phyloP scores from a whole-genome alignment of 352 stramenopile species.

The Pythium apleroticum region DNA sequence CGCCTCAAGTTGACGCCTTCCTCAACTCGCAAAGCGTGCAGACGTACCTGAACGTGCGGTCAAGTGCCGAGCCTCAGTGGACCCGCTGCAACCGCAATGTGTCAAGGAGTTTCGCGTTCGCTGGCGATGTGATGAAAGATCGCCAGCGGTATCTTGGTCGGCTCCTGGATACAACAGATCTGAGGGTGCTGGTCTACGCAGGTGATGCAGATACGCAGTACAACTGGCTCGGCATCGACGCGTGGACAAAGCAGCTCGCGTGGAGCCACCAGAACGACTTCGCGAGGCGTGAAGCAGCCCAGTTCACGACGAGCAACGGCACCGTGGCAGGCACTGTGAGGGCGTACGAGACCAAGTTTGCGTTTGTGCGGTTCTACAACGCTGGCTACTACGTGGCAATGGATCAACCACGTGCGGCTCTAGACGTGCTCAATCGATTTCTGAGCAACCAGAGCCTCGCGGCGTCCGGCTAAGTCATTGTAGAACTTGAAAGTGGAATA shows the following conservation, averaged over 20 bases:
- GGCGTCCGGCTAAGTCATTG: not conserved
- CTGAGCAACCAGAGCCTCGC: slow-evolving; percentile 18
- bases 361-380: slow-evolving; percentile 39
- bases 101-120: slow-evolving; percentile 82
- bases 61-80: slow-evolving; percentile 48
- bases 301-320: slow-evolving; percentile 13
- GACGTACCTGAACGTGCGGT: slow-evolving; percentile 24
- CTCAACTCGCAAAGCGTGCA: slow-evolving; percentile 40
- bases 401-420: slow-evolving; percentile 38
- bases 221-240: slow-evolving; percentile 92
- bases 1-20: slow-evolving; percentile 25
- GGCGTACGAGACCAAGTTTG: slow-evolving; percentile 27
- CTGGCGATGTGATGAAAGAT: slow-evolving; percentile 92
- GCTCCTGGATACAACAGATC: slow-evolving; percentile 45
- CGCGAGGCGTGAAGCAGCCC: slow-evolving; percentile 21
- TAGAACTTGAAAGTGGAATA: not conserved
- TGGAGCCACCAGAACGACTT: slow-evolving; percentile 84
- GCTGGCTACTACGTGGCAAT: slow-evolving; percentile 48
- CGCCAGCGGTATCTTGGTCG: slow-evolving; percentile 82
- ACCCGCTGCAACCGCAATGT: slow-evolving; percentile 73
- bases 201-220: slow-evolving; percentile 93
- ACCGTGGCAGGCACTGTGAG: slow-evolving; percentile 19
- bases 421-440: slow-evolving; percentile 48
- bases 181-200: slow-evolving; percentile 89
- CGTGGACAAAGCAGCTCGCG: slow-evolving; percentile 85